A percentile compares a stretch with the other conserved stretches of the same genome.
phyloP scores from a whole-genome alignment of 306 rosid genomes.

The Medicago ruthenica region DNA sequence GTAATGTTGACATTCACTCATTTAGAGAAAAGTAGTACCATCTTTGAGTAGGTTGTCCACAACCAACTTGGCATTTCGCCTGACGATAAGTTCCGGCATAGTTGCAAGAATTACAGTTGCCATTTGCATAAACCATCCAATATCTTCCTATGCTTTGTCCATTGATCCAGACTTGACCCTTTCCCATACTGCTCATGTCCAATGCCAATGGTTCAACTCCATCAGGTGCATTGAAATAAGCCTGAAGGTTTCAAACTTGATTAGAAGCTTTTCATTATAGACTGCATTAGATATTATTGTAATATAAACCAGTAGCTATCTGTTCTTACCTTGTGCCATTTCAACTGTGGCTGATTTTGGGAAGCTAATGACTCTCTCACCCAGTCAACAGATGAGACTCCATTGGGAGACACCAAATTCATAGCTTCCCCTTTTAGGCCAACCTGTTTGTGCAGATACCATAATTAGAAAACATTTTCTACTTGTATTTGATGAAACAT shows the following conservation, averaged over 20 bases:
- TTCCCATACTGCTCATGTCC: conserved; percentile 91
- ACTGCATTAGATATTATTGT: neutral
- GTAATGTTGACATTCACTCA: neutral
- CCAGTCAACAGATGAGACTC: conserved; percentile 80
- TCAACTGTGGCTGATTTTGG: conserved; percentile 62
- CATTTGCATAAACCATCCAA: conserved; percentile 90
- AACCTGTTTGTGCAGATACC: conserved; percentile 54
- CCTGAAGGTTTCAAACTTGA: conserved; percentile 55
- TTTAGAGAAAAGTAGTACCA: conserved; percentile 57
- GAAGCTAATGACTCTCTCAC: conserved; percentile 58
- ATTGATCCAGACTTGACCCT: conserved; percentile 98
- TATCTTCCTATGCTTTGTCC: conserved; percentile 96
- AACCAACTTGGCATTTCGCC: conserved; percentile 69
- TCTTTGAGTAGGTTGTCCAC: conserved; percentile 91
- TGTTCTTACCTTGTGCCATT: conserved; percentile 83
- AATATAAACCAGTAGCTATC: conserved; percentile 4
- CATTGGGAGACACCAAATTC: conserved; percentile 73
- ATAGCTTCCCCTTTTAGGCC: conserved; percentile 87
- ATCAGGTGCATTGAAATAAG: conserved; percentile 75
- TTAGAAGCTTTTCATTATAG: conserved; percentile 20
- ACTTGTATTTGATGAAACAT: neutral
- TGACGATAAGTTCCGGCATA: conserved; percentile 78
- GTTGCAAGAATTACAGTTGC: conserved; percentile 68
- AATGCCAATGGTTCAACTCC: conserved; percentile 84
- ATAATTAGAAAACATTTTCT: conserved; percentile 12